These are phyloP conservation scores for Russula vinacea DNA, from an alignment of 768 basidiomycete genomes.

Conservation along the genomic window DNA sequence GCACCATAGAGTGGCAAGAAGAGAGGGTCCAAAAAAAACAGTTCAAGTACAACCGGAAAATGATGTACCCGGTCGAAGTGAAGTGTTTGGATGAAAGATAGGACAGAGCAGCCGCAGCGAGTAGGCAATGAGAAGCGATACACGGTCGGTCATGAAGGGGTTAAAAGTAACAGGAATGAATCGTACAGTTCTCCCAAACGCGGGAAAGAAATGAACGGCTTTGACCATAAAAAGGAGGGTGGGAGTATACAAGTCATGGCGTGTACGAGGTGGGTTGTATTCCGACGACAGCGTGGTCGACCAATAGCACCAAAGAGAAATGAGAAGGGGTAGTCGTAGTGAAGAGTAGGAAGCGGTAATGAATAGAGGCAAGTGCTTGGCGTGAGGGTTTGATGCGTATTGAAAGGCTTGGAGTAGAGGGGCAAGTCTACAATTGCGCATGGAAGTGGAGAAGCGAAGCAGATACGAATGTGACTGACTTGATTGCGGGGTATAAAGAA, in stretches of 20 bases:
- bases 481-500: constrained; percentile 31
- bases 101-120: neutral
- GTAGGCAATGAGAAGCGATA: constrained; percentile 7
- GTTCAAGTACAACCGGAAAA: constrained; percentile 11
- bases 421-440: constrained; percentile 21
- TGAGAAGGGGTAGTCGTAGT: too few relatives aligned
- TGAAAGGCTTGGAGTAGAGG: neutral
- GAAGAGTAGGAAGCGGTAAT: neutral
- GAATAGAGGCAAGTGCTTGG: constrained; percentile 4
- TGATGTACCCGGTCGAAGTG: constrained; percentile 1
- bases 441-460: constrained; percentile 11
- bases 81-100: neutral
- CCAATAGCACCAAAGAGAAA: constrained; percentile 12
- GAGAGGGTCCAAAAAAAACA: neutral
- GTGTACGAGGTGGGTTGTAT: constrained; percentile 7
- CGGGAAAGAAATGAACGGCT: neutral
- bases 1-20: neutral
- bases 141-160: constrained; percentile 13
- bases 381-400: constrained; percentile 12
- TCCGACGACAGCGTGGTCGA: constrained; percentile 21
- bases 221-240: constrained; percentile 18
- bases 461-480: constrained; percentile 31
- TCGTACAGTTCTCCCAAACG: neutral
- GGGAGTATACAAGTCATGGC: constrained; percentile 17
- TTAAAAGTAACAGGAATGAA: constrained; percentile 7